Evolutionary conservation across 495 filamentous ascomycete genomes (phyloP).

Genomic region (Pseudevernia furfuracea): DNA sequence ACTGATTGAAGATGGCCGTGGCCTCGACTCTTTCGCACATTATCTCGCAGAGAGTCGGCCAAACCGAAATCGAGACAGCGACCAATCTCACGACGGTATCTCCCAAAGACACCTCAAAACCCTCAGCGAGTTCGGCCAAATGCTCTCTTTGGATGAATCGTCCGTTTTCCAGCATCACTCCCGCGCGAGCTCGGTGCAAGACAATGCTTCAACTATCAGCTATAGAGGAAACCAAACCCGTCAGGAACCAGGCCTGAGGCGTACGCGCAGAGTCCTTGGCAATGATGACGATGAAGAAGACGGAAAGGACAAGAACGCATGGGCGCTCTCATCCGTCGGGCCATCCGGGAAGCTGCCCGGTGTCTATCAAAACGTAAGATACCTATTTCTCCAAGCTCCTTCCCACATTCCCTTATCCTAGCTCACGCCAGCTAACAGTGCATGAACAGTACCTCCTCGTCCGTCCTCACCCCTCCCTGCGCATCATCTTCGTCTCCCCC

Average conservation of each 20-base stretch:
- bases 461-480: constrained; percentile 51
- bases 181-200: constrained; percentile 18
- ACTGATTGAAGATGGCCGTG: constrained; percentile 48
- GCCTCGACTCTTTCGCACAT: constrained; percentile 47
- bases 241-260: constrained; percentile 23
- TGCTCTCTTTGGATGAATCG: constrained; percentile 26
- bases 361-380: constrained; percentile 45
- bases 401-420: constrained; percentile 6
- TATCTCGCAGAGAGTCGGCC: constrained; percentile 25
- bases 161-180: constrained; percentile 21
- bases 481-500: constrained; percentile 59
- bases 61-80: constrained; percentile 25
- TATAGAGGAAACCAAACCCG: constrained; percentile 26
- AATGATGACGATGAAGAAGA: constrained; percentile 23
- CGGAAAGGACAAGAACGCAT: constrained; percentile 26
- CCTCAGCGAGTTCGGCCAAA: constrained; percentile 23
- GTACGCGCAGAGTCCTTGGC: constrained; percentile 20
- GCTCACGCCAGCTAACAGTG: constrained; percentile 27
- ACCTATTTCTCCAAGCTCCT: constrained; percentile 13
- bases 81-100: constrained; percentile 11
- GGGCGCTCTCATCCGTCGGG: constrained; percentile 20
- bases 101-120: constrained; percentile 17
- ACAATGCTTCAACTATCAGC: constrained; percentile 18
- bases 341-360: constrained; percentile 35
- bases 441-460: constrained; percentile 56